Evolutionary conservation across 805 yeast species (phyloP).

Genomic region (Pichia phayaonensis): DNA sequence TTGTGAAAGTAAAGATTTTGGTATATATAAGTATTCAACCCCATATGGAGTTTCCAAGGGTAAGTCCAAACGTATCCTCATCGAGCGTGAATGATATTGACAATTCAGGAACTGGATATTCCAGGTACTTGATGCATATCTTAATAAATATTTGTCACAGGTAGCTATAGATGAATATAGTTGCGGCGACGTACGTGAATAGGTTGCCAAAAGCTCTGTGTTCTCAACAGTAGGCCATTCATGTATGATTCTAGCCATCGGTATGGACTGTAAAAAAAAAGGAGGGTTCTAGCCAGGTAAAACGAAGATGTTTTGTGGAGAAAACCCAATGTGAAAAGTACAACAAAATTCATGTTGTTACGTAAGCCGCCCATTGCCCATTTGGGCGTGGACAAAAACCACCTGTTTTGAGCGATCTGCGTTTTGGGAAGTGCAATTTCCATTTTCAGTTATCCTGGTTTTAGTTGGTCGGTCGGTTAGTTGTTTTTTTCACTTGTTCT

Average conservation of each 20-base stretch:
- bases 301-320: background rate
- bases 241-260: background rate
- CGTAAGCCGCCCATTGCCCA: background rate
- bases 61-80: background rate
- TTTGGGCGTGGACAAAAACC: background rate
- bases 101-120: constrained; percentile 9
- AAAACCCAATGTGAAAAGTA: no score
- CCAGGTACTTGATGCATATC: constrained; percentile 21
- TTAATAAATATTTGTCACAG: constrained; percentile 12
- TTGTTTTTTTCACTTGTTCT: background rate
- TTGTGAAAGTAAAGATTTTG: constrained; percentile 2
- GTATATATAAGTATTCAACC: constrained; percentile 1
- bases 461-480: background rate
- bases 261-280: no score
- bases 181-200: constrained; percentile 21
- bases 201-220: constrained; percentile 20
- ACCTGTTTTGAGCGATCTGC: no score
- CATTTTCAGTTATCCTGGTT: background rate
- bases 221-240: constrained; percentile 24
- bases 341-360: background rate
- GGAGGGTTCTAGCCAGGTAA: background rate
- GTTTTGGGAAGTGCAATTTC: background rate
- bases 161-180: constrained; percentile 9
- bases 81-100: constrained; percentile 4
- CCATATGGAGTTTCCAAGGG: background rate